These are phyloP conservation scores for Pseudocercospora macadamiae DNA, from an alignment of 2,329 filamentous ascomycete genomes.

Conservation along the genomic window DNA sequence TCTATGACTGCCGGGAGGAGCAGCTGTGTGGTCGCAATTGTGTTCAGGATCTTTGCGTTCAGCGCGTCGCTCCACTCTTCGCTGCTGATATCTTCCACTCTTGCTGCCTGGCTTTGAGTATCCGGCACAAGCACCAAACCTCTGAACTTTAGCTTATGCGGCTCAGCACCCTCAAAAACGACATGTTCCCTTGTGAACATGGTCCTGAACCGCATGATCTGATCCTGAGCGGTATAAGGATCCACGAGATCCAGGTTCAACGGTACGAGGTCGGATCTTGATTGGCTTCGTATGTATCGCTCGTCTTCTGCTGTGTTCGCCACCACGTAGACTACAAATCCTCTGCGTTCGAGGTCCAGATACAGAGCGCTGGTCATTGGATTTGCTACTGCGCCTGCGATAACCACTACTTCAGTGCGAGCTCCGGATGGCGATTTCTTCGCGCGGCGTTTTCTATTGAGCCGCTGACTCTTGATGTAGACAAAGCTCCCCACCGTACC, in stretches of 20 bases:
- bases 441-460: conserved; percentile 66
- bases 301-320: conserved; percentile 87
- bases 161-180: conserved; percentile 73
- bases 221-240: conserved; percentile 67
- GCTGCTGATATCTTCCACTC: conserved; percentile 81
- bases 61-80: conserved; percentile 86
- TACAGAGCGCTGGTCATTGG: conserved; percentile 82
- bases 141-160: conserved; percentile 75
- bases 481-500: conserved; percentile 51
- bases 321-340: conserved; percentile 91
- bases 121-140: conserved; percentile 83
- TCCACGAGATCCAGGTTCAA: conserved; percentile 82
- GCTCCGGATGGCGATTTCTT: conserved; percentile 80
- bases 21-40: conserved; percentile 83
- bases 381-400: conserved; percentile 85
- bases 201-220: conserved; percentile 70
- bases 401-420: conserved; percentile 81
- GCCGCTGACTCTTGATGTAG: conserved; percentile 53
- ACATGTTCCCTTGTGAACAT: conserved; percentile 75
- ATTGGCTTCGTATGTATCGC: conserved; percentile 71
- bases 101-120: conserved; percentile 71
- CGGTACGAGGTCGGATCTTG: conserved; percentile 79
- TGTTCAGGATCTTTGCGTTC: conserved; percentile 88
- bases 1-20: conserved; percentile 66
- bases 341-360: conserved; percentile 83